These are phyloP conservation scores for Kwoniella newhampshirensis DNA, from an alignment of 768 basidiomycete genomes.

Conservation along the genomic window DNA sequence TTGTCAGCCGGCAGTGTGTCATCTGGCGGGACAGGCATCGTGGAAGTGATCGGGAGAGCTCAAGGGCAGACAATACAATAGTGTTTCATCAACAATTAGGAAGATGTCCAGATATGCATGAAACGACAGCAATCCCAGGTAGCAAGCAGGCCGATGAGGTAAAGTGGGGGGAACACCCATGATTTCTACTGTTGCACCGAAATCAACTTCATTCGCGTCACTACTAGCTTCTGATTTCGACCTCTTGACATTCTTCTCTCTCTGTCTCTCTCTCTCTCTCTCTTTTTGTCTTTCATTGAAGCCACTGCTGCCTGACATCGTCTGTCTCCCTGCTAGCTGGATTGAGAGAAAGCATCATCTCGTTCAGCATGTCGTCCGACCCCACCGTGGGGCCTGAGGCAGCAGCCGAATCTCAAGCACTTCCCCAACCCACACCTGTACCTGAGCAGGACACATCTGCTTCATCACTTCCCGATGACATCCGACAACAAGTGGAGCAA, in stretches of 20 bases:
- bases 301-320: too few species aligned
- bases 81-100: too few species aligned
- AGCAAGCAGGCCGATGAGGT: too few species aligned
- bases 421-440: not conserved
- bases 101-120: too few species aligned
- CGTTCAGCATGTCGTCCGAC: constrained; percentile 1
- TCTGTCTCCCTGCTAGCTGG: too few species aligned
- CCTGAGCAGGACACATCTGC: constrained; percentile 4
- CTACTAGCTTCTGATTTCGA: too few species aligned
- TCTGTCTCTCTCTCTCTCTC: not conserved
- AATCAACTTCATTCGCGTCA: too few species aligned
- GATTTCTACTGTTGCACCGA: too few species aligned
- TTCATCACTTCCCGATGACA: constrained; percentile 19
- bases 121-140: too few species aligned
- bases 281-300: not conserved
- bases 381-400: not conserved
- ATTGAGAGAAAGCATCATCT: not conserved
- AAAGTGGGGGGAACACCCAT: too few species aligned
- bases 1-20: constrained; percentile 28
- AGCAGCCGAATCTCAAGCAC: not conserved
- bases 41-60: constrained; percentile 1
- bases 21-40: constrained; percentile 38
- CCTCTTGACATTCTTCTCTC: not conserved
- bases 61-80: not conserved
- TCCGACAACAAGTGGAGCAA: constrained; percentile 41